A percentile compares a stretch with the other conserved stretches of the same genome.
phyloP scores from a whole-genome alignment of 169 alveolate genomes.

The Plasmodium relictum region DNA sequence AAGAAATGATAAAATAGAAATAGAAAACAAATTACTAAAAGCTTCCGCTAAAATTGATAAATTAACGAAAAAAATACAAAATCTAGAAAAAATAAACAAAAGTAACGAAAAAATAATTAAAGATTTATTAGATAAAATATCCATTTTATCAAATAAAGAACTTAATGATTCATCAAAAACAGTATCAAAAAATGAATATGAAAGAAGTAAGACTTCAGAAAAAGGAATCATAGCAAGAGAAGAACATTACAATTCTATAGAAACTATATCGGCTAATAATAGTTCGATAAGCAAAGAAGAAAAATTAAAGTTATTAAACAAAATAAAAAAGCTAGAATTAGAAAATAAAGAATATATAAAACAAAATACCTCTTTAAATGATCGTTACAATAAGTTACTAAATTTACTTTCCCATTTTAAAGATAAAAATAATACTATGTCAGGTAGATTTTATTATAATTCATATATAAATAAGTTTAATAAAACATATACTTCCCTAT shows the following conservation, averaged over 20 bases:
- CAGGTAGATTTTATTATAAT: neutral
- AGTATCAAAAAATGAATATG: neutral
- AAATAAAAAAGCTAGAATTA: conserved; percentile 24
- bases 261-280: neutral
- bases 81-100: conserved; percentile 79
- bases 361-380: conserved; percentile 20
- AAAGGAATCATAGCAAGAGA: neutral
- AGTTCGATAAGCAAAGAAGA: neutral
- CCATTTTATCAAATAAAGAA: conserved; percentile 1
- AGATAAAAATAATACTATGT: neutral
- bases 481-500: neutral
- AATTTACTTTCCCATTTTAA: conserved; percentile 17
- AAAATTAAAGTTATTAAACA: conserved; percentile 3
- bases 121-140: conserved; percentile 9
- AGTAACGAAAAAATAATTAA: conserved; percentile 35
- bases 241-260: neutral
- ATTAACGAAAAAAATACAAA: conserved; percentile 77
- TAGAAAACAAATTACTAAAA: conserved; percentile 84
- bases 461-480: neutral
- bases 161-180: neutral
- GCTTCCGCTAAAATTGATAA: conserved; percentile 84
- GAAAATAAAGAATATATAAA: conserved; percentile 41
- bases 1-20: conserved; percentile 82
- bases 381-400: conserved; percentile 24
- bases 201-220: neutral